Base-by-base conservation (phyloP, 768 basidiomycete species). In the Rubroboletus pulcherrimus region DNA sequence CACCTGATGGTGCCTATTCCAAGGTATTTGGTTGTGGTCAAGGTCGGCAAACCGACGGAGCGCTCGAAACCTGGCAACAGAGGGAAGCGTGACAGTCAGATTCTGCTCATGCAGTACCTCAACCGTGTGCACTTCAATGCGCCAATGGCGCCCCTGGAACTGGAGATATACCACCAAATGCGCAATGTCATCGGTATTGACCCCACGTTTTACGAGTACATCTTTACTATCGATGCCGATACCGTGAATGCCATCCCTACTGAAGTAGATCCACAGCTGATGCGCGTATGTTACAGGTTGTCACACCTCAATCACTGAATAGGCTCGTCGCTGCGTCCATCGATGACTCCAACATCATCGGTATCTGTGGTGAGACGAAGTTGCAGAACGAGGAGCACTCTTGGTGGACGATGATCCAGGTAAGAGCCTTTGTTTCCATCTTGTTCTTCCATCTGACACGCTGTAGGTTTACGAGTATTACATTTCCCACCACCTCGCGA, bases 361-460 rank as follows among this genome's bases (percentile, higher is more conserved):
- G 84, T 49, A 82, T 87, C 49, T 87, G 85, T 57, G 85, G 85
- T 48, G 86, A 87, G 69, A 87, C 85, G 0, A 84, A 79, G 66
- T 70, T 87, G 37, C 81, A 83, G 59, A 87, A 87, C 63, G 84
- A 85, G 62, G 81, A 84, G 44, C 75, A 78, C 30, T 87, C 85
- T 26, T 84, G 87, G 78, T 89, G 87, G 76, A 89, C 87, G 10
- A 87, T 87, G 85, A 86, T 87, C 55, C 87, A 87, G 75, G 82
- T 80, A 34, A 56, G 73, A 30, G 2, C 24, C 10, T 19, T 24
- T 14, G 5, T 38, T 10, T 52, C 10, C 12, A 2, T 31, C 17
- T 24, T 24, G 39, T 38, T 30, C 33, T 30, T 37, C 21, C 17
- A 26, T 49, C 58, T 63, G 42, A 62, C 38, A 43, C 12, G 1